Evolutionary conservation across 768 basidiomycete genomes (phyloP), one percentile per base, ranked within the genome.

Genomic region (Mrakia hoshinonis): DNA sequence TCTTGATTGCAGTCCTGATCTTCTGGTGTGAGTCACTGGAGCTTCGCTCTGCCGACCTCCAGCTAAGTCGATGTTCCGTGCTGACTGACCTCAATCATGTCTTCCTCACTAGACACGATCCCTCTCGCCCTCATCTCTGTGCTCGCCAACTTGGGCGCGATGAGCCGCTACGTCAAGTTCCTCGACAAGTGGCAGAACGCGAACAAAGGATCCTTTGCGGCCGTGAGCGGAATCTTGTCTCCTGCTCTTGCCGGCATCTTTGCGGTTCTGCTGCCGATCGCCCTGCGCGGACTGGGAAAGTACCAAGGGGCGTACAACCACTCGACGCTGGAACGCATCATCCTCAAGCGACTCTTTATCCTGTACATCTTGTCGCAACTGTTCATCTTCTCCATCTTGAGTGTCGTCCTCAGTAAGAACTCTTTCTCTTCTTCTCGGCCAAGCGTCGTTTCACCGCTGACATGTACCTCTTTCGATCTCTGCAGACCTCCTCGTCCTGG

Each of bases 51-150:
- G 10, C 38, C 12, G 12, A 61, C 31, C 5, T 9, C 22, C 20
- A 9, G 6, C 20, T 26, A 26, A 26, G 10, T 20, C 22, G 26
- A 26, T 22, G n/a, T n/a, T n/a, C n/a, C n/a, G n/a, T n/a, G n/a
- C n/a, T n/a, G n/a, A n/a, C 51, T 52, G 51, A 52, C 51, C 22
- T 22, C 26, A 52, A 6, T 20, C 20, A 10, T 52, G 5, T 22
- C 22, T 61, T 34, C 20, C 22, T 43, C 43, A 7, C 18, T 9
- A 31, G 22, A 67, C 66, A 67, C 66, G 22, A 67, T 67, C 22
- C 66, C 66, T 22, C 34, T 67, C n/a, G 66, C 66, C 34, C 29
- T 67, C 7, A 48, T 67, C 31, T 67, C 66, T 31, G 66, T 54
- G 1, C 39, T 67, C 10, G 66, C 66, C 38, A 67, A 67, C 26